Evolutionary conservation across 1,284 basidiomycete genomes (phyloP), one percentile per base, ranked within the genome.

Genomic region (Macrocystidia cucumis): DNA sequence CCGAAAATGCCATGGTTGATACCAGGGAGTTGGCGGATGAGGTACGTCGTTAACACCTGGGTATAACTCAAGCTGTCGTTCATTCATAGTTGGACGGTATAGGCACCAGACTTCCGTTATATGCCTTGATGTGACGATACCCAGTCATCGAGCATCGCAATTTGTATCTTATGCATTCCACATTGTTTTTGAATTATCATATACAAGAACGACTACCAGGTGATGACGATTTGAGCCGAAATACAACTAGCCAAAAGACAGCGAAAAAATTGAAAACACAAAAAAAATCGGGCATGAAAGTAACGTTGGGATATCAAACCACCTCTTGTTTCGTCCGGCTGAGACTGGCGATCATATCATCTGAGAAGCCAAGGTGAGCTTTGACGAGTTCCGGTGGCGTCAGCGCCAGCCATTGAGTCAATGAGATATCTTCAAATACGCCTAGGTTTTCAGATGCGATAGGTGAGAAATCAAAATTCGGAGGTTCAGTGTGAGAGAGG

Each of bases 1-100:
- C 62, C 30, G 59, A 56, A 0, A 56, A 72, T 38, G 63, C 62
- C 2, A 65, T 59, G 6, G 77, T 86, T 9, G 74, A 86, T 44
- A 84, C 78, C 1, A 63, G 67, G 12, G 71, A 78, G 44, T 53
- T 82, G 9, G 82, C 81, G 3, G 81, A 86, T 48, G 66, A 74
- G 60, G 79, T 79, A 36, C 64, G 49, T 3, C 18, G 8, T 29
- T 20, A 9, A 4, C 4, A 11, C 19, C 20, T 18, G 16, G 13
- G 3, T 32, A 5, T 16, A 13, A 9, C 4, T 4, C 11, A 16
- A 6, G 27, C 7, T 35, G 21, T 41, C 13, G 11, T 25, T n/a
- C 21, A 17, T 8, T 33, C 7, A 37, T 35, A 16, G 13, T 23
- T 9, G 22, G 12, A 16, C 14, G 34, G 23, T 31, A 24, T 36